These are phyloP conservation scores for Apiotrichum porosum DNA, from an alignment of 1,284 basidiomycete species.

Conservation along the genomic window DNA sequence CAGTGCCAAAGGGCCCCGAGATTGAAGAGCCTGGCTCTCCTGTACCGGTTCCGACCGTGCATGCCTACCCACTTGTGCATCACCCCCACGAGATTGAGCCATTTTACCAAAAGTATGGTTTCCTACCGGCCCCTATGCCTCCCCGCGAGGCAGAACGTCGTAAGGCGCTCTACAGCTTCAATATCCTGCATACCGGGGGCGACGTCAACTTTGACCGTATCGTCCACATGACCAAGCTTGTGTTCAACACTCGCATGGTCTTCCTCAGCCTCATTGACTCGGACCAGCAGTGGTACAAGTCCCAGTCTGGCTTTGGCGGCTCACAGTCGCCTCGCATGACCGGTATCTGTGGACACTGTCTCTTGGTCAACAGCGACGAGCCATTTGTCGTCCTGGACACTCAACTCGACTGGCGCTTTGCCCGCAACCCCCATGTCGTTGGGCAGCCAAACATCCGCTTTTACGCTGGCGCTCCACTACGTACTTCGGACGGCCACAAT, in stretches of 20 bases:
- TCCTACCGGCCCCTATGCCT: constrained; percentile 72
- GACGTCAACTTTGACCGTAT: constrained; percentile 92
- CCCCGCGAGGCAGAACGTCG: constrained; percentile 72
- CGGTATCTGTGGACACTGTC: constrained; percentile 11
- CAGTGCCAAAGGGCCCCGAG: constrained; percentile 13
- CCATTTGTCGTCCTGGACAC: constrained; percentile 82
- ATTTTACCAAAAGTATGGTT: constrained; percentile 51
- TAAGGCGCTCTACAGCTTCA: constrained; percentile 73
- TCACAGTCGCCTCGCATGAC: background rate
- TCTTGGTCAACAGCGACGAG: constrained; percentile 67
- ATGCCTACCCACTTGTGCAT: background rate
- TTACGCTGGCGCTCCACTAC: constrained; percentile 84
- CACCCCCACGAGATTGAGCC: constrained; percentile 1
- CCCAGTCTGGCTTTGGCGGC: constrained; percentile 62
- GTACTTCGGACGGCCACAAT: constrained; percentile 84
- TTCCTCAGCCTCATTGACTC: constrained; percentile 72
- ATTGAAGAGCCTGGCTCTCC: constrained; percentile 5
- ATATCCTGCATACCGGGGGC: constrained; percentile 74
- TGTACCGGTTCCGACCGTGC: constrained; percentile 2
- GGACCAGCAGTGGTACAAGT: constrained; percentile 81
- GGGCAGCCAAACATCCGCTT: constrained; percentile 70
- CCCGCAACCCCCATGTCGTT: constrained; percentile 64
- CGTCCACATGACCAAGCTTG: constrained; percentile 78
- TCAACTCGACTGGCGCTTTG: constrained; percentile 77
- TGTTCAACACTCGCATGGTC: constrained; percentile 85